phyloP scores from a whole-genome alignment of 2,329 filamentous ascomycete genomes.

The Pestalotiopsis sp. region DNA sequence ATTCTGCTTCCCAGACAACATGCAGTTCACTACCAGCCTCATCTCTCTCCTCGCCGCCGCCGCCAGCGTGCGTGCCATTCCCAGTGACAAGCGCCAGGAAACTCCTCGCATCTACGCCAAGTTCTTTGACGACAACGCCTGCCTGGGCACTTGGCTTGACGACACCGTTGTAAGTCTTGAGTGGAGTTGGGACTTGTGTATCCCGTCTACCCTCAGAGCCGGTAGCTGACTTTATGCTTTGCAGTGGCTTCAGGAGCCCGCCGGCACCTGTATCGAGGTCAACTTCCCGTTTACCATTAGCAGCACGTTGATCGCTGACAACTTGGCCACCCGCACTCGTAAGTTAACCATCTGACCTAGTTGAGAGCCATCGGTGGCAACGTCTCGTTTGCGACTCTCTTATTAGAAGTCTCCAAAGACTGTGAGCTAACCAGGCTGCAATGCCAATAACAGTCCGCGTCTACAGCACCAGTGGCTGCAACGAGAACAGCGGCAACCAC shows the following conservation, averaged over 20 bases:
- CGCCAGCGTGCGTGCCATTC: slow-evolving; percentile 1
- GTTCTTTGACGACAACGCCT: slow-evolving; percentile 14
- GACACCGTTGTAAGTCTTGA: slow-evolving; percentile 11
- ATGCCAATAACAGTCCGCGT: slow-evolving; percentile 7
- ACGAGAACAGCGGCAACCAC: slow-evolving; percentile 9
- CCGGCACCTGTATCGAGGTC: slow-evolving; percentile 10
- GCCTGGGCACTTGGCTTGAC: slow-evolving; percentile 15
- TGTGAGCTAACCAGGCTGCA: not conserved
- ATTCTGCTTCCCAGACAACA: not conserved
- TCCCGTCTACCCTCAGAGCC: not conserved
- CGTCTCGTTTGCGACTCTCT: not conserved
- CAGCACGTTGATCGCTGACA: slow-evolving; percentile 14
- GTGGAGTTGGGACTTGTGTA: not conserved
- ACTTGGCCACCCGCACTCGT: slow-evolving; percentile 14
- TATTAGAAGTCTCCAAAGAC: not conserved
- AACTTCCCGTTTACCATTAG: slow-evolving; percentile 8
- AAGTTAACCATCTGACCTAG: not conserved
- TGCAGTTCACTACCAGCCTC: slow-evolving; percentile 14
- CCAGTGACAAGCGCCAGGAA: slow-evolving; percentile 11
- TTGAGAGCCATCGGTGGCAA: not conserved
- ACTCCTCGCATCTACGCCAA: slow-evolving; percentile 16
- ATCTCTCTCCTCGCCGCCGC: slow-evolving; percentile 6
- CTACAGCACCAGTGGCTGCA: slow-evolving; percentile 6
- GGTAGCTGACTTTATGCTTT: not conserved
- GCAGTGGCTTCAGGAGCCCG: slow-evolving; percentile 11